Evolutionary conservation across 2,329 filamentous ascomycete species (phyloP).

Genomic region (Truncatella angustata): DNA sequence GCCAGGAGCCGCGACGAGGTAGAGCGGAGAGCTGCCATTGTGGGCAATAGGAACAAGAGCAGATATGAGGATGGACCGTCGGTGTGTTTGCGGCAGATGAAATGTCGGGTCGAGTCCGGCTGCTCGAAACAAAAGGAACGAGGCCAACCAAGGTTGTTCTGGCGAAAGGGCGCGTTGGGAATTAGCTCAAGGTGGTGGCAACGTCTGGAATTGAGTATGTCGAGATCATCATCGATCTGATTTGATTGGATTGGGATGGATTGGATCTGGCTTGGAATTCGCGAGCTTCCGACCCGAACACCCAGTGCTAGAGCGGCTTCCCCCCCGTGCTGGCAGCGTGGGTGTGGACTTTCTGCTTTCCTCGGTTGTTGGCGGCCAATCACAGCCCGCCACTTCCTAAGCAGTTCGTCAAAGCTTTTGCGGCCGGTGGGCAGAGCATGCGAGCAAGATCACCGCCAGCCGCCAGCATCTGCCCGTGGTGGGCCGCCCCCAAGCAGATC

Average conservation of each 20-base stretch:
- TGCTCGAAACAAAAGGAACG: background rate
- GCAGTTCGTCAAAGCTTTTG: background rate
- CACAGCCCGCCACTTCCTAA: constrained; percentile 4
- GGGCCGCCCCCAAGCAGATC: no score
- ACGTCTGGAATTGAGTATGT: constrained; percentile 8
- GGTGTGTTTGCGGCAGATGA: background rate
- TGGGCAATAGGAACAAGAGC: constrained; percentile 19
- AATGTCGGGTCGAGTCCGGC: background rate
- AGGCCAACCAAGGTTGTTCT: constrained; percentile 3
- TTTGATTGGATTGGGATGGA: no score
- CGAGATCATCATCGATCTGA: constrained; percentile 8
- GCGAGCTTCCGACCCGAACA: constrained; percentile 6
- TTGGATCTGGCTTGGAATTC: background rate
- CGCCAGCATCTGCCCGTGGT: background rate
- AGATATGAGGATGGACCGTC: background rate
- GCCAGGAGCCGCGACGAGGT: constrained; percentile 51
- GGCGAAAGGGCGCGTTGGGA: background rate
- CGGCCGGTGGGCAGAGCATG: background rate
- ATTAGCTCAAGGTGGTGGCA: constrained; percentile 4
- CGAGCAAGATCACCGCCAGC: background rate
- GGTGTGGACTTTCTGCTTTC: background rate
- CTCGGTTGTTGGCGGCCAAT: constrained; percentile 9
- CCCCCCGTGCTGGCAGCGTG: background rate
- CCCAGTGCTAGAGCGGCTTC: background rate
- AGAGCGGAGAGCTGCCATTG: constrained; percentile 63